Evolutionary conservation across 345 rosid species (phyloP).

Genomic region (Turnera subulata): DNA sequence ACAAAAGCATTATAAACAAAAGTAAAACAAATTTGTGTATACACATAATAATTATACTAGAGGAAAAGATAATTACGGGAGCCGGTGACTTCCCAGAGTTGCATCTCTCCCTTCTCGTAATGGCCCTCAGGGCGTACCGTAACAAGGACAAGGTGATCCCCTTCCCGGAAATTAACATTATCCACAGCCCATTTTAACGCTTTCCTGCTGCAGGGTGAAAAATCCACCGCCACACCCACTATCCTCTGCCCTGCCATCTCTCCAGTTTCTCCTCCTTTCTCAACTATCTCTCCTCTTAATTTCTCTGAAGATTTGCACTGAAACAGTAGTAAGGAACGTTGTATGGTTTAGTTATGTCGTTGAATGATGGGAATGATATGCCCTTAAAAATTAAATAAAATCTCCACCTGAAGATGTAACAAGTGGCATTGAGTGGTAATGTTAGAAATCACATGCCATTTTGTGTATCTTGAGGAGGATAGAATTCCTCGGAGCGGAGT

Average conservation of each 20-base stretch:
- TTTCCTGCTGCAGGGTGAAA: slow-evolving; percentile 75
- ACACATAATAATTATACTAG: too few relatives aligned
- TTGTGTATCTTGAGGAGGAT: too few relatives aligned
- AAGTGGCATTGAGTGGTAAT: not conserved
- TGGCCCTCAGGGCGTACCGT: slow-evolving; percentile 44
- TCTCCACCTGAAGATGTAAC: not conserved
- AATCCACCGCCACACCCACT: slow-evolving; percentile 84
- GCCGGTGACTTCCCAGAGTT: slow-evolving; percentile 87
- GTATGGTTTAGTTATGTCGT: too few relatives aligned
- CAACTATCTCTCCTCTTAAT: too few relatives aligned
- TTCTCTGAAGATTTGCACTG: too few relatives aligned
- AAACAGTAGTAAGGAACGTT: too few relatives aligned
- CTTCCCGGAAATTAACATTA: slow-evolving; percentile 53
- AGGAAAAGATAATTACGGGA: slow-evolving; percentile 45
- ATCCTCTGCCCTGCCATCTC: slow-evolving; percentile 46
- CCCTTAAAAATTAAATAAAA: not conserved
- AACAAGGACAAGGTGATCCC: slow-evolving; percentile 79
- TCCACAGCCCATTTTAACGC: slow-evolving; percentile 88
- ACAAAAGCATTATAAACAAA: not conserved
- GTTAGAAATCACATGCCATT: slow-evolving; percentile 37
- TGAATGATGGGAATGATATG: too few relatives aligned
- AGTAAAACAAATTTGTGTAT: too few relatives aligned
- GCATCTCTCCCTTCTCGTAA: slow-evolving; percentile 81
- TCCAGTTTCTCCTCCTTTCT: too few relatives aligned
- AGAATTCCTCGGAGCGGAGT: too few relatives aligned